Conservation (phyloP, 441 rosid species). For the Cnidoscolus chayamansa region DNA sequence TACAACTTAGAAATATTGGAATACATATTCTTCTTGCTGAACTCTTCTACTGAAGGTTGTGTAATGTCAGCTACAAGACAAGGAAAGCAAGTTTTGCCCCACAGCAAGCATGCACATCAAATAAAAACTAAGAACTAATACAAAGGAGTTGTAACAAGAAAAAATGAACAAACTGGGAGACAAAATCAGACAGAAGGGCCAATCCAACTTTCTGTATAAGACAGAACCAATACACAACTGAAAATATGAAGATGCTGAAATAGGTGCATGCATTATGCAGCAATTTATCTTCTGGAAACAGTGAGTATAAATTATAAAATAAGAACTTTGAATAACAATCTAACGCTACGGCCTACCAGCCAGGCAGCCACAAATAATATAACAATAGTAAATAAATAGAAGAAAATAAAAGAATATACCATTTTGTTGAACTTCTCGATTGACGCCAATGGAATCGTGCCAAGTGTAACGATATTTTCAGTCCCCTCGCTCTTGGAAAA, state of each 20-base stretch:
- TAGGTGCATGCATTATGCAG: not conserved
- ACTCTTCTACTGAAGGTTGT: too few relatives aligned
- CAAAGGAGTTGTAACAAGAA: not conserved
- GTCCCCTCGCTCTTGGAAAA: slow-evolving; percentile 74
- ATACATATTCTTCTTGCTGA: too few relatives aligned
- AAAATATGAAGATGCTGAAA: not conserved
- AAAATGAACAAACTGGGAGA: not conserved
- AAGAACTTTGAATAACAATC: slow-evolving; percentile 1
- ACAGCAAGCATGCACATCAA: too few relatives aligned
- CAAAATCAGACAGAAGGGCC: not conserved
- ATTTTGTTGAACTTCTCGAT: slow-evolving; percentile 91
- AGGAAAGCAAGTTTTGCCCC: too few relatives aligned
- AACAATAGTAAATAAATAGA: slow-evolving; percentile 7
- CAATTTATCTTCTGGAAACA: not conserved
- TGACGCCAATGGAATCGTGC: slow-evolving; percentile 77
- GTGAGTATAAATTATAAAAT: not conserved
- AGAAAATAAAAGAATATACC: slow-evolving; percentile 41
- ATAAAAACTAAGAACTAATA: too few relatives aligned
- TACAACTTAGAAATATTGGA: too few relatives aligned
- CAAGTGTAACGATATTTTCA: slow-evolving; percentile 65
- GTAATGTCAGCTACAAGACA: too few relatives aligned
- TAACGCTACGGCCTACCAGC: not conserved
- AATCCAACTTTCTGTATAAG: not conserved
- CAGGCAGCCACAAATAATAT: not conserved
- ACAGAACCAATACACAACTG: not conserved